These are phyloP conservation scores for Pyricularia sp. DNA, from an alignment of 2,329 filamentous ascomycete species.

Conservation along the genomic window DNA sequence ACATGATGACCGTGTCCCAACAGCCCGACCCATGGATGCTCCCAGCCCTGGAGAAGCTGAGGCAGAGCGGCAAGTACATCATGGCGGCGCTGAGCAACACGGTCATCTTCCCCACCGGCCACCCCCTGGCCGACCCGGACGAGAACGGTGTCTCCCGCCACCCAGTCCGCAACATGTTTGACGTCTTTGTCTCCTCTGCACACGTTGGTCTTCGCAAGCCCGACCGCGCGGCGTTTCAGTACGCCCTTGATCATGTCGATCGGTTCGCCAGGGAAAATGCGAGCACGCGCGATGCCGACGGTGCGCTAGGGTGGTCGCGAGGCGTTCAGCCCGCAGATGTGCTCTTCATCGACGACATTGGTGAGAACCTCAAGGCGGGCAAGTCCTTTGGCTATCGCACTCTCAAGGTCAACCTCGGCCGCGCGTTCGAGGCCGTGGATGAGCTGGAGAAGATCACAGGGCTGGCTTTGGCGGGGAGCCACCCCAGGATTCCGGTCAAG, in stretches of 20 bases:
- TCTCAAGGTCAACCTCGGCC: constrained; percentile 75
- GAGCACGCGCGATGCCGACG: constrained; percentile 21
- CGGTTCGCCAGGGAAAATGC: constrained; percentile 48
- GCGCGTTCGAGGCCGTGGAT: constrained; percentile 69
- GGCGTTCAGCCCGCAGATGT: constrained; percentile 57
- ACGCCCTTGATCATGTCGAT: constrained; percentile 59
- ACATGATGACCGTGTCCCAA: constrained; percentile 74
- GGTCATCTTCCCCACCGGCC: constrained; percentile 69
- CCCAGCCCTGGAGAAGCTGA: constrained; percentile 65
- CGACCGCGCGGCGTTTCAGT: constrained; percentile 69
- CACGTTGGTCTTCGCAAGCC: constrained; percentile 86
- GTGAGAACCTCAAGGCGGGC: constrained; percentile 79
- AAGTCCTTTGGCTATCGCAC: constrained; percentile 68
- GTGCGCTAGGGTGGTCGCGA: constrained; percentile 33
- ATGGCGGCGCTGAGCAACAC: constrained; percentile 87
- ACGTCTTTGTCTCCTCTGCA: constrained; percentile 80
- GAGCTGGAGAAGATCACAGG: constrained; percentile 71
- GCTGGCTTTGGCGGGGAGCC: constrained; percentile 47
- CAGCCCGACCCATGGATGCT: constrained; percentile 79
- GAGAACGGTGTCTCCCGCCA: constrained; percentile 27
- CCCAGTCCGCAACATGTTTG: constrained; percentile 61
- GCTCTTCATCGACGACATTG: constrained; percentile 89
- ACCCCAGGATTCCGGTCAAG: constrained; percentile 38
- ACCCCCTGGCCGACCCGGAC: constrained; percentile 41
- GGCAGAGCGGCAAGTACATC: constrained; percentile 54